Conservation (phyloP, 306 rosid genomes). For the Hippophae tibetana region DNA sequence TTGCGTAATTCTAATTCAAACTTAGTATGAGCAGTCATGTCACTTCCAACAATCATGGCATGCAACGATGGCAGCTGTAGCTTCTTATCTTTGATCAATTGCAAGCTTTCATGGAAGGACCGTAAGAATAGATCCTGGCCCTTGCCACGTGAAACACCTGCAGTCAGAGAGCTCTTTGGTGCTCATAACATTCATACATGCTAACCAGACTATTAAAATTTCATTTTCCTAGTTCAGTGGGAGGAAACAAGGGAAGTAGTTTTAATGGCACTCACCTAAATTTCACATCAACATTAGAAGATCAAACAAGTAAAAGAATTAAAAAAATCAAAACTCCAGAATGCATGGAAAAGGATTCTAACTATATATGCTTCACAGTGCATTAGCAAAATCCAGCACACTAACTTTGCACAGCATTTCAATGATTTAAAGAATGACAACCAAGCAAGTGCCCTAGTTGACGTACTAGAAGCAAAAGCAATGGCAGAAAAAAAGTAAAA, state of each 20-base stretch:
- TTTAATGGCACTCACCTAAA: background rate
- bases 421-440: background rate
- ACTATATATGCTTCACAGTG: too few species aligned
- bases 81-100: constrained; percentile 59
- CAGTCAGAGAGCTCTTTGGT: background rate
- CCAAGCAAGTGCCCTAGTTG: background rate
- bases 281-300: constrained; percentile 1
- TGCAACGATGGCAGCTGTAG: constrained; percentile 77
- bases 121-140: constrained; percentile 89
- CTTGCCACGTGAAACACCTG: constrained; percentile 96
- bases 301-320: background rate
- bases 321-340: background rate
- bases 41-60: constrained; percentile 91
- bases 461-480: background rate
- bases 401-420: too few species aligned
- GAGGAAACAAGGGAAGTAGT: background rate
- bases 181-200: background rate
- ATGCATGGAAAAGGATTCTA: background rate
- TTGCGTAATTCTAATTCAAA: constrained; percentile 61
- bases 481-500: background rate
- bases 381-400: too few species aligned
- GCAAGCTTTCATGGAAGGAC: constrained; percentile 62
- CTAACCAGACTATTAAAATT: background rate
- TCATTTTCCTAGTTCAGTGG: background rate
- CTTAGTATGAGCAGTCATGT: constrained; percentile 72